These are phyloP conservation scores for Panicum hallii DNA, from an alignment of 202 grass and related monocot species.

Conservation along the genomic window DNA sequence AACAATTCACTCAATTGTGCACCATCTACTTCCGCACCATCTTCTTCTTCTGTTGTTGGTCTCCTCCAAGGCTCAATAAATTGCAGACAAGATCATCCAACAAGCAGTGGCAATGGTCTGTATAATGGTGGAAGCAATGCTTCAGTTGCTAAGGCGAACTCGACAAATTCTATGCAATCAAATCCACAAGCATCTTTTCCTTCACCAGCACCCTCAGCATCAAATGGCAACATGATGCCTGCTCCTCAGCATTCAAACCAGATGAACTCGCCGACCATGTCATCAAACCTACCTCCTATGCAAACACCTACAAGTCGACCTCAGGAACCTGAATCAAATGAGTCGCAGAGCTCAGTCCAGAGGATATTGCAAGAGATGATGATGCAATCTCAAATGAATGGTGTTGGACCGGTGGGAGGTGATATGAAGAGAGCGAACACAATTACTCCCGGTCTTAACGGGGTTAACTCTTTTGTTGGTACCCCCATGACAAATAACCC, in stretches of 20 bases:
- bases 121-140: slow-evolving; percentile 49
- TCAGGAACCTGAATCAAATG: slow-evolving; percentile 62
- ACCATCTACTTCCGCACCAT: slow-evolving; percentile 50
- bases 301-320: slow-evolving; percentile 57
- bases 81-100: slow-evolving; percentile 59
- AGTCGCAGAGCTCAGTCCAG: slow-evolving; percentile 82
- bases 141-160: slow-evolving; percentile 55
- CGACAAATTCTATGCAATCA: slow-evolving; percentile 59
- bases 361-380: slow-evolving; percentile 85
- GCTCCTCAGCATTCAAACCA: slow-evolving; percentile 56
- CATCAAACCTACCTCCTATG: slow-evolving; percentile 59
- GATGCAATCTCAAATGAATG: slow-evolving; percentile 77
- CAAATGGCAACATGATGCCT: slow-evolving; percentile 49
- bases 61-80: slow-evolving; percentile 65
- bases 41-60: slow-evolving; percentile 44
- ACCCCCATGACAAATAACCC: slow-evolving; percentile 54
- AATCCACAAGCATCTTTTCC: slow-evolving; percentile 53
- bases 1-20: slow-evolving; percentile 62
- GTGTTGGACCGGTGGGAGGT: slow-evolving; percentile 43
- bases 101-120: slow-evolving; percentile 43
- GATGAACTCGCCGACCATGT: slow-evolving; percentile 51
- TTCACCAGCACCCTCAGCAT: slow-evolving; percentile 38
- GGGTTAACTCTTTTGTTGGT: slow-evolving; percentile 58
- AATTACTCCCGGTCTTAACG: slow-evolving; percentile 49
- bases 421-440: slow-evolving; percentile 63